Evolutionary conservation across 2,329 filamentous ascomycete species (phyloP), one percentile per base, ranked within the genome.

Genomic region (Canariomyces notabilis): DNA sequence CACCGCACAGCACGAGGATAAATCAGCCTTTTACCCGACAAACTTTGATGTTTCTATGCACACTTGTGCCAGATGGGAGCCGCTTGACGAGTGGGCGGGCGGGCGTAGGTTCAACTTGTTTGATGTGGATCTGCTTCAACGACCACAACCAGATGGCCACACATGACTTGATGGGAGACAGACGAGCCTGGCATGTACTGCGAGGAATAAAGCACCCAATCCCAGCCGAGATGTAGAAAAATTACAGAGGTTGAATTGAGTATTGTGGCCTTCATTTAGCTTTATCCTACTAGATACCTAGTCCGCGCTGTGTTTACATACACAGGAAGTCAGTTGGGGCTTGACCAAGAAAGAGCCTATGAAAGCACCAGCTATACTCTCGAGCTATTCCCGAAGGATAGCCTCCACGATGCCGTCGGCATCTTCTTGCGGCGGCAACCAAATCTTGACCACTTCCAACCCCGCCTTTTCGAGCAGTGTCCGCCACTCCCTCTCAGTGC

Each of bases 401-500:
- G 26, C 26, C 7, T 29, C 26, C 14, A 29, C 26, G 14, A 29
- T 29, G 7, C 26, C 26, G 26, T 29, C 26, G 9, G 26, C 26
- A 29, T 29, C 26, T 9, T 29, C 26, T 9, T 29, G 26, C 26
- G 26, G 4, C 9, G 26, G 26, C 8, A 29, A 29, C 26, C 26
- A 29, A 9, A 29, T 12, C 14, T 29, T 29, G 14, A 29, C 26
- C 26, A 29, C 38, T 16, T 40, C 37, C 26, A 29, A 29, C 9
- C 26, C 26, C 4, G 26, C 26, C 26, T 29, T 29, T 34, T 43
- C 33, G 33, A 50, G 32, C 42, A 50, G 3, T 12, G 6, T 8
- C 23, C 26, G 18, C 47, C 47, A 50, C 8, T 49, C 47, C 14
- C 38, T 22, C 12, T 50, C 47, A 11, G 47, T 50, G 11, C 47